These are phyloP conservation scores for Phytopythium montanum DNA, from an alignment of 352 stramenopile species.

Conservation along the genomic window DNA sequence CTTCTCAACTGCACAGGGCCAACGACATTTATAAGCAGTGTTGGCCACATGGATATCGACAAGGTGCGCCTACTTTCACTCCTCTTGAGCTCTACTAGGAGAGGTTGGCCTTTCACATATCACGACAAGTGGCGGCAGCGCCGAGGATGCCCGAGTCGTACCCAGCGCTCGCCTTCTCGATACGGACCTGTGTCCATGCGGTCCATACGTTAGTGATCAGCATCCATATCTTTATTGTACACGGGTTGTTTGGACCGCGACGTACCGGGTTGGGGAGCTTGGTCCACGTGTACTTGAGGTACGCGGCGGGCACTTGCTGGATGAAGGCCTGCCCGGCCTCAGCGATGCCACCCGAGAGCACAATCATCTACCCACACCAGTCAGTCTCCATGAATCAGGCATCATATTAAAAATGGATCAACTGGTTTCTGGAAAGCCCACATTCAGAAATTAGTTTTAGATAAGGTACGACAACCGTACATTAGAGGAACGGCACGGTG, in stretches of 20 bases:
- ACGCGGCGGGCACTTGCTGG: conserved; percentile 53
- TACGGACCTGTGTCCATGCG: conserved; percentile 34
- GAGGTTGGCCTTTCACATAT: neutral
- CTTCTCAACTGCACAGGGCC: neutral
- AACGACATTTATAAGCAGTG: neutral
- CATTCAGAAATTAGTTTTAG: too few species aligned
- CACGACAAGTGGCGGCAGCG: conserved; percentile 42
- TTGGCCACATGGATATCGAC: neutral
- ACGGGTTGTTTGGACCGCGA: neutral
- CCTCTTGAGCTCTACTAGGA: too few species aligned
- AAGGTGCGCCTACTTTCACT: neutral
- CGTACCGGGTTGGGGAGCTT: conserved; percentile 68
- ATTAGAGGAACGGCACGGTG: too few species aligned
- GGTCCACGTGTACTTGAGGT: conserved; percentile 71
- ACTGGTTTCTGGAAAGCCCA: too few species aligned
- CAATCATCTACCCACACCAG: conserved; percentile 57
- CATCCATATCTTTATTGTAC: too few species aligned
- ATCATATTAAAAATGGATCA: neutral
- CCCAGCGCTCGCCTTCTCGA: conserved; percentile 76
- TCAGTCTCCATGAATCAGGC: neutral
- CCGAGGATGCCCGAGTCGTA: conserved; percentile 85
- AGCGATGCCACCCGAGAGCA: conserved; percentile 71
- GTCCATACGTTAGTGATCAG: neutral
- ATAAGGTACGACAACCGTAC: too few species aligned
- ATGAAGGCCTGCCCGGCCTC: conserved; percentile 70